Evolutionary conservation across 2,329 filamentous ascomycete species (phyloP), one percentile per base, ranked within the genome.

Genomic region (Lachnellula cervina): DNA sequence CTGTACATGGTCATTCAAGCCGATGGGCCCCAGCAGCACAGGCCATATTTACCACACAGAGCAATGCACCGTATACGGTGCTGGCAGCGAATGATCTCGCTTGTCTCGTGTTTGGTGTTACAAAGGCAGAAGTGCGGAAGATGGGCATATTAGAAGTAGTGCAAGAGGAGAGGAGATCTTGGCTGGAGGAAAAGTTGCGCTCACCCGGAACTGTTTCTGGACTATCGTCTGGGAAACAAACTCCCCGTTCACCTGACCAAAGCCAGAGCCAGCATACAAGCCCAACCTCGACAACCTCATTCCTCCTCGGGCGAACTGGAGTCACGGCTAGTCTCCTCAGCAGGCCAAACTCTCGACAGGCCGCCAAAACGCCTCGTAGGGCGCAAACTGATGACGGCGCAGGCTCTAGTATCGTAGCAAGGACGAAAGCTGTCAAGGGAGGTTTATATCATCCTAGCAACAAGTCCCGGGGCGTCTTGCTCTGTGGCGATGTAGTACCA

Each of bases 31-130:
- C 91, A 7, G 89, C 90, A 43, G 89, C 93, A 5, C 94, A 99
- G 71, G 94, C 94, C 52, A 97, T 99, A 55, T 99, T 99, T 70
- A 95, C 93, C 7, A 99, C 94, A n/a, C 90, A 96, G 71, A 81
- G 89, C 14, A 85, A 88, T 61, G 82, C 90, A 8, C 94, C 93
- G 3, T 99, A 91, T 89, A 99, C 93, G 1, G 97, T 99, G 57
- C 82, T 97, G 52, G 90, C 94, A 3, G 94, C 94, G 49, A 99
- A 99, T 69, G 94, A 99, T 70, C 78, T 99, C 49, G 94, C 94
- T 17, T 99, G 94, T 72, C 78, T 99, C 44, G 87, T 97, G n/a
- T 99, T 97, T 74, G 94, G 94, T n/a, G 90, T 99, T 9, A 96
- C 92, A n/a, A 90, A 90, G 68, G 89, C 90, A 4, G 94, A 99